Conservation (phyloP, 2,329 filamentous ascomycete species). For the Curvularia lunata region DNA sequence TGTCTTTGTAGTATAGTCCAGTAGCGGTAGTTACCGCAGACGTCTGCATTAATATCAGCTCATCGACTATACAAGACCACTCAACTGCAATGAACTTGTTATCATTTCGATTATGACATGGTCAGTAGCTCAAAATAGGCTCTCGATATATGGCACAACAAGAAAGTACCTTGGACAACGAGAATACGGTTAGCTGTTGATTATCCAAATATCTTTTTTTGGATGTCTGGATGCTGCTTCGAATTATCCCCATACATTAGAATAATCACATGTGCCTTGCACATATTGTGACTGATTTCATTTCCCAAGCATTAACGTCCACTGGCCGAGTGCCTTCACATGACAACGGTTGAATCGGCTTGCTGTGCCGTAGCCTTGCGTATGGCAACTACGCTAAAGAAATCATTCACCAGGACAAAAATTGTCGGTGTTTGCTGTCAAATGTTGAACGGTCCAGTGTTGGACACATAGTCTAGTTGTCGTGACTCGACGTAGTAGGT, state of each 20-base stretch:
- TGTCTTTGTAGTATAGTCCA: not conserved
- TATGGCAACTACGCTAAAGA: not conserved
- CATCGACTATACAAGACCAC: not conserved
- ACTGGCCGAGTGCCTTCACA: not conserved
- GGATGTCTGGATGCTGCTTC: not conserved
- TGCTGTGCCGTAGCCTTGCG: not conserved
- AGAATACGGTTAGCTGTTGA: not conserved
- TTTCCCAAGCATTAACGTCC: too few relatives aligned
- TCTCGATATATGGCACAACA: not conserved
- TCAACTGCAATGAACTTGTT: not conserved
- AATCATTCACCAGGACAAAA: not conserved
- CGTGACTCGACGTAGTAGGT: conserved; percentile 10
- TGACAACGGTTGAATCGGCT: not conserved
- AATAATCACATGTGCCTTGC: not conserved
- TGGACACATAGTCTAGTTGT: not conserved
- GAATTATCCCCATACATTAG: not conserved
- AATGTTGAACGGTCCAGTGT: conserved; percentile 1
- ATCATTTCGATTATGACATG: not conserved
- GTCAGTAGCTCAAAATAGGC: not conserved
- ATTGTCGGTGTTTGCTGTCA: not conserved
- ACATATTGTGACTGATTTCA: not conserved
- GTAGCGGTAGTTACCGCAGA: not conserved
- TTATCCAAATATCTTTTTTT: not conserved
- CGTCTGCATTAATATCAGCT: not conserved
- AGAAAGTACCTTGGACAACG: not conserved